Evolutionary conservation across 192 early-diverging fungal genomes (phyloP), one percentile per base, ranked within the genome.

Genomic region (Irineochytrium annulatum): DNA sequence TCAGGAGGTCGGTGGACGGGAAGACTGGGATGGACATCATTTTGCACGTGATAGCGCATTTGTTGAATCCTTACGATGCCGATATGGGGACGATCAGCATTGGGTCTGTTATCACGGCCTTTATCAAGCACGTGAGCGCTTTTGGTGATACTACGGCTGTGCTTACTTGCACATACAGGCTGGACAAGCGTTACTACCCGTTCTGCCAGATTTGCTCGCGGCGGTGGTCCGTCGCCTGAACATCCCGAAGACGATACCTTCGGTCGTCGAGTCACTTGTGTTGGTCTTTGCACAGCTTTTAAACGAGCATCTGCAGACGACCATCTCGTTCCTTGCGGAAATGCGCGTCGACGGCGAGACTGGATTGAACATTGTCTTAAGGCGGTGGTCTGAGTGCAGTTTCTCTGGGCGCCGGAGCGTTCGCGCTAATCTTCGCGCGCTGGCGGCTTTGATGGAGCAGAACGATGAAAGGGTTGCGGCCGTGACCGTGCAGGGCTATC

Each of bases 281-380:
- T 77, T 89, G 56, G 84, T 94, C 6, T 93, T 95, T 73, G 90
- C 89, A 34, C n/a, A n/a, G n/a, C n/a, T n/a, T n/a, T n/a, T n/a
- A n/a, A n/a, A n/a, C n/a, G n/a, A n/a, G n/a, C n/a, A n/a, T n/a
- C n/a, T n/a, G n/a, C n/a, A n/a, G n/a, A n/a, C n/a, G n/a, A n/a
- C n/a, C n/a, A n/a, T n/a, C n/a, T n/a, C n/a, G n/a, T n/a, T n/a
- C n/a, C n/a, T n/a, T n/a, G n/a, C n/a, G n/a, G n/a, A n/a, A n/a
- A n/a, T n/a, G n/a, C n/a, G n/a, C n/a, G n/a, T n/a, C n/a, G n/a
- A n/a, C n/a, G n/a, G n/a, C n/a, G n/a, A n/a, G n/a, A n/a, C n/a
- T n/a, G n/a, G n/a, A n/a, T n/a, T n/a, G n/a, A n/a, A n/a, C n/a
- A n/a, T n/a, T n/a, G n/a, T n/a, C n/a, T n/a, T n/a, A n/a, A n/a